These are phyloP conservation scores for Citrus glauca DNA, from an alignment of 345 rosid genomes.

Conservation along the genomic window DNA sequence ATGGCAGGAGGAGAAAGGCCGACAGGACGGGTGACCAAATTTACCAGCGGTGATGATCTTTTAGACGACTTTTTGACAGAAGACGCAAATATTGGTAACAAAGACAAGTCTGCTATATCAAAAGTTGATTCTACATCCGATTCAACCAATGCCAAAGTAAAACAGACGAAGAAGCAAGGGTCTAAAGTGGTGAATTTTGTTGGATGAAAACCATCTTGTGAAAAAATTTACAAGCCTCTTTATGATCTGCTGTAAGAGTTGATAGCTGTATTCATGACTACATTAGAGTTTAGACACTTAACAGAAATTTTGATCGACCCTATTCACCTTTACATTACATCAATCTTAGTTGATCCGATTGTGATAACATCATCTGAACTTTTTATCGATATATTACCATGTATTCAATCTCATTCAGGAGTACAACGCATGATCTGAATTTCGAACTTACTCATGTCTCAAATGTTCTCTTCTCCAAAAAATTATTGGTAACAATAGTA, in stretches of 20 bases:
- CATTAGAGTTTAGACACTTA: neutral
- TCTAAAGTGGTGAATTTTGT: conserved; percentile 69
- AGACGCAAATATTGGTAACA: conserved; percentile 24
- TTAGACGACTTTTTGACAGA: conserved; percentile 69
- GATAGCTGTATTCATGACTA: neutral
- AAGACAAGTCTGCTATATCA: conserved; percentile 22
- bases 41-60: conserved; percentile 80
- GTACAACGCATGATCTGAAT: neutral
- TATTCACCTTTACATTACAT: neutral
- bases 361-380: neutral
- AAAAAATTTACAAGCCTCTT: neutral
- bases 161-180: conserved; percentile 52
- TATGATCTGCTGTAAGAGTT: neutral
- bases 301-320: neutral
- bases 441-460: neutral
- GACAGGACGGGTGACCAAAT: conserved; percentile 58
- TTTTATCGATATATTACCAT: neutral
- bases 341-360: neutral
- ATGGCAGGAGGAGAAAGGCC: conserved; percentile 33
- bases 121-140: conserved; percentile 15
- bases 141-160: conserved; percentile 25
- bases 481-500: neutral
- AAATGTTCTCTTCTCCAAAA: too few species aligned
- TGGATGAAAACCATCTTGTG: conserved; percentile 28
- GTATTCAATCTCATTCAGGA: neutral